These are phyloP conservation scores for Mortierella claussenii DNA, from an alignment of 192 early-diverging fungal species.

Conservation along the genomic window DNA sequence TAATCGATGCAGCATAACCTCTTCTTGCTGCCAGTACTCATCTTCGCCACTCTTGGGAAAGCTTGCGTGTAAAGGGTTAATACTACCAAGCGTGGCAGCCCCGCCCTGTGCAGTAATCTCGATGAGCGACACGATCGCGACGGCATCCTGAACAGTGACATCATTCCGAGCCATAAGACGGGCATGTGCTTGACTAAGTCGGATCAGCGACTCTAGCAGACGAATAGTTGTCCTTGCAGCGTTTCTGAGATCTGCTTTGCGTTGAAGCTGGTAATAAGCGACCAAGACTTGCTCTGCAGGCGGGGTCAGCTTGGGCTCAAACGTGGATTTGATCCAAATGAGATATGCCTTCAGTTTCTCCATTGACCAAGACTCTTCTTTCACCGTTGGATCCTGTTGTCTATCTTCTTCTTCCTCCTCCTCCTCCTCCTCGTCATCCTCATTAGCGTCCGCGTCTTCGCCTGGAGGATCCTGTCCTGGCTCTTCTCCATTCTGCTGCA, in stretches of 20 bases:
- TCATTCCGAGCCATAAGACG: conserved; percentile 68
- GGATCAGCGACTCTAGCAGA: conserved; percentile 71
- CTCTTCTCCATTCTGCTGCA: conserved; percentile 16
- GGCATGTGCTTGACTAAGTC: conserved; percentile 72
- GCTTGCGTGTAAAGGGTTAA: conserved; percentile 65
- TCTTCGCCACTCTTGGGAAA: conserved; percentile 70
- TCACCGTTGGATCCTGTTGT: not conserved
- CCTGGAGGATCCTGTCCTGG: too few species aligned
- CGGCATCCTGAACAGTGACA: conserved; percentile 71
- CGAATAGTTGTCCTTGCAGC: conserved; percentile 79
- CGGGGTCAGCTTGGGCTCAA: conserved; percentile 66
- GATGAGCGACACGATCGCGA: conserved; percentile 68
- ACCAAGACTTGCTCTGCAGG: conserved; percentile 72
- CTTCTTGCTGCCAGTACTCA: conserved; percentile 57
- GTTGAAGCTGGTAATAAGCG: conserved; percentile 78
- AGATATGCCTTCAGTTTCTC: conserved; percentile 78
- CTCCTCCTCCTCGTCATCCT: not conserved
- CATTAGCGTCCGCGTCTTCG: not conserved
- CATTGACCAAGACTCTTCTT: conserved; percentile 60
- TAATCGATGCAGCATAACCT: conserved; percentile 55
- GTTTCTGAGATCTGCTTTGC: conserved; percentile 69
- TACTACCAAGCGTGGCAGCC: conserved; percentile 60
- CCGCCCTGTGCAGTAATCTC: conserved; percentile 68
- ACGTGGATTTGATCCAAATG: conserved; percentile 62
- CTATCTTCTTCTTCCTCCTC: not conserved